phyloP scores from a whole-genome alignment of 768 basidiomycete genomes.

The Auricularia auricula-judae region DNA sequence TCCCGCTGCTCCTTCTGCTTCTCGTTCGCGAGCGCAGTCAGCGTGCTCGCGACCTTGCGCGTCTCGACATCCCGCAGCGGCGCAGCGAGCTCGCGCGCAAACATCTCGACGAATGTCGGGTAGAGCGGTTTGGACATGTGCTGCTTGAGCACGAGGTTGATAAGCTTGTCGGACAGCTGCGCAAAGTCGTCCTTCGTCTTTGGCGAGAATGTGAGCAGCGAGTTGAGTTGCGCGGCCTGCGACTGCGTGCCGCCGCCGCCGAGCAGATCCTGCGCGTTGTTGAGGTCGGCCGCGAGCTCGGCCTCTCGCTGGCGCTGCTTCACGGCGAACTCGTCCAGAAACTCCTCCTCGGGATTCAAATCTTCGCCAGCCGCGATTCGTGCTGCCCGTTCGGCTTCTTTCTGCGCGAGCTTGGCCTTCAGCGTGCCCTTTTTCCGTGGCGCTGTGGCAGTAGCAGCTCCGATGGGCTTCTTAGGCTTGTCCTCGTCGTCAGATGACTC shows the following conservation, averaged over 20 bases:
- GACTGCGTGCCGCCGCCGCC: constrained; percentile 34
- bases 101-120: constrained; percentile 70
- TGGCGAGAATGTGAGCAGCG: constrained; percentile 66
- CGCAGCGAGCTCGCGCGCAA: constrained; percentile 60
- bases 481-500: constrained; percentile 68
- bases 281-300: constrained; percentile 81
- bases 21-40: constrained; percentile 86
- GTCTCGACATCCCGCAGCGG: constrained; percentile 86
- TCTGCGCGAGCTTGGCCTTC: constrained; percentile 87
- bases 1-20: constrained; percentile 89
- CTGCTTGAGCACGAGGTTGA: constrained; percentile 62
- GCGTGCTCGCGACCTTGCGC: constrained; percentile 71
- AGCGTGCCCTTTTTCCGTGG: constrained; percentile 88
- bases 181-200: constrained; percentile 85
- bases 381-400: constrained; percentile 65
- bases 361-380: constrained; percentile 30
- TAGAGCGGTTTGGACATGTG: constrained; percentile 81
- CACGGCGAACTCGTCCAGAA: constrained; percentile 52
- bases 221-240: constrained; percentile 45
- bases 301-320: constrained; percentile 64
- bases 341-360: constrained; percentile 33
- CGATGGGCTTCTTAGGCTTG: constrained; percentile 33
- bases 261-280: constrained; percentile 71
- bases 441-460: constrained; percentile 43
- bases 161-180: constrained; percentile 58